Evolutionary conservation across 345 rosid genomes (phyloP), one percentile per base, ranked within the genome.

Genomic region (Eucalyptus brandiana): DNA sequence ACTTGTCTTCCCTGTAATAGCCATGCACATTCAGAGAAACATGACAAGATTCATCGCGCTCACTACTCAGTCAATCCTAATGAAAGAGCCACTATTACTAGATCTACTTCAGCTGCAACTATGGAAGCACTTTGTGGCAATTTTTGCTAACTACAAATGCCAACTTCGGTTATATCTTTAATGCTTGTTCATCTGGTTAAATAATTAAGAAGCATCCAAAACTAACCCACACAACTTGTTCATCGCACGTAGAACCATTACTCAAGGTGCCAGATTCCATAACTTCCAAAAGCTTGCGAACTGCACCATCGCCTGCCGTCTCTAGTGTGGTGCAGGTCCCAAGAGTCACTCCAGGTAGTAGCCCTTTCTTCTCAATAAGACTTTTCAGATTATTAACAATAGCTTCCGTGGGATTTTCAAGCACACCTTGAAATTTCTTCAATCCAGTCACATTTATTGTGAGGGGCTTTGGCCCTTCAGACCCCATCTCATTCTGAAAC

Each of bases 311-410:
- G 86, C 99, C 99, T 6, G 97, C 97, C 90, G 95, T 87, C 88
- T 97, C 97, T 88, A 97, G 97, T 89, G 95, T 87, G n/a, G 92
- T 93, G 92, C 95, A 96, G 89, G 93, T 95, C 85, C 99, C 97
- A 37, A 97, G 90, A 87, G 91, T 93, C 88, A 96, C 89, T n/a
- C 97, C 96, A 89, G 95, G 91, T 89, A 93, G 93, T 94, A 95
- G 93, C 6, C 96, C 94, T 88, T 92, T 92, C 90, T 90, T 96
- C 89, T 92, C 94, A 26, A 93, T 90, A 89, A 89, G 94, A 13
- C 88, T 89, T 92, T 91, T 95, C 90, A 97, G 88, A 89, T 93
- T 96, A 47, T 54, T 93, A 24, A 95, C 97, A 47, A 96, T 92
- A 47, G 88, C 93, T 93, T 96, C 98, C 0, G 98, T 97, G 26